Evolutionary conservation across 371 early-diverging fungal genomes (phyloP), one percentile per base, ranked within the genome.

Genomic region (Mortierella sp.): DNA sequence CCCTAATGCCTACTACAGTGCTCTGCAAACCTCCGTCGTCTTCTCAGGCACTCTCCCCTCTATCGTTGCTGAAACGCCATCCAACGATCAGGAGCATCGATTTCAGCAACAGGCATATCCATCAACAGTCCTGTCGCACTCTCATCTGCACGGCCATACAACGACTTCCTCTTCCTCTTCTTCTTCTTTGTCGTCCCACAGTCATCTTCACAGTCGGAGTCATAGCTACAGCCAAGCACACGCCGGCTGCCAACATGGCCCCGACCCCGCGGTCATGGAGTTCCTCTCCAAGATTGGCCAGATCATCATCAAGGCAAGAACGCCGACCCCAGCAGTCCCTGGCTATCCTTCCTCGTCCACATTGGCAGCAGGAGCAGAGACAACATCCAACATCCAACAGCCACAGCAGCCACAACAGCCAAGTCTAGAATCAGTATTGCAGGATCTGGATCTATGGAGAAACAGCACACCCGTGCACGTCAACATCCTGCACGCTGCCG

Each of bases 241-340:
- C 19, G 14, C 31, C 10, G 28, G 50, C 14, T 57, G 69, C n/a
- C 76, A 69, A n/a, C 71, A 54, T 43, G 73, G 77, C 16, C 84
- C 84, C 5, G 80, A 83, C 57, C 75, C 84, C 24, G 84, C 69
- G 1, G 84, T 83, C 37, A 83, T 83, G 84, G 84, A 83, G 76
- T 83, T 83, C 50, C 77, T 83, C 50, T 80, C 84, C 71, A 83
- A 83, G 55, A 83, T 83, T 73, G 84, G 84, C n/a, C 84, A 83
- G 64, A 83, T 83, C 34, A 77, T 83, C 71, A 59, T 80, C 70
- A 83, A 83, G 46, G 84, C 84, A 10, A 69, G 84, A 26, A 83
- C 84, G 34, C 74, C 75, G 14, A 72, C 78, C 5, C 70, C 77
- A 8, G 72, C 72, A 34, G 43, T 75, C 28, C 43, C 69, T 11